Evolutionary conservation across 2,329 filamentous ascomycete species (phyloP), one percentile per base, ranked within the genome.

Genomic region (Verticillium isaacii): DNA sequence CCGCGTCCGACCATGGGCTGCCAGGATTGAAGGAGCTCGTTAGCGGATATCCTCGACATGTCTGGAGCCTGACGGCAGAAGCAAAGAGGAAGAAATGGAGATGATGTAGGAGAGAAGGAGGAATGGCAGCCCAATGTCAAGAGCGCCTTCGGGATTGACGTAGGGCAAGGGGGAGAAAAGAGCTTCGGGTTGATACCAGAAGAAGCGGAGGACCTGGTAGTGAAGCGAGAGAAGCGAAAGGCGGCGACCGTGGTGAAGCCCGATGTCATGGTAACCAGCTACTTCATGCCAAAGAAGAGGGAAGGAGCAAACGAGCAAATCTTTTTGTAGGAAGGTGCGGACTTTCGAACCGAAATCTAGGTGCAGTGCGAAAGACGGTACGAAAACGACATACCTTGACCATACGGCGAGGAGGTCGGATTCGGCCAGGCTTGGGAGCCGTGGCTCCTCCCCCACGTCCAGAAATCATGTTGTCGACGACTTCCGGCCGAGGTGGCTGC

Each of bases 391-490:
- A 74, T 74, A 79, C 77, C 66, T 76, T 73, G 60, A 74, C 70
- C 62, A 77, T 73, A 60, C 77, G 76, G 69, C 77, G 77, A 71
- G 77, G 77, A 59, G 77, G 75, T 61, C 77, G 75, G 66, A 79
- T 79, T 68, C 77, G 74, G 62, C 75, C 74, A 60, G 69, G 68
- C 58, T 75, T 71, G 61, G 72, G 69, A 61, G 75, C 75, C 60
- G 74, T 50, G 9, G 63, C 63, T 56, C 64, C 73, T 70, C 77
- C 80, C 68, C 80, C 45, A 14, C 45, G 76, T 64, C 80, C 80
- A 7, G 80, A 80, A 67, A 82, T 81, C 80, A 82, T 82, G 32
- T 65, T 67, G 56, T 23, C 32, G 19, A 50, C 45, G 23, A n/a
- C 45, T 29, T 23, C 45, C 14, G 9, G 45, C 45, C 45, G 45